phyloP scores from a whole-genome alignment of 495 filamentous ascomycete genomes.

The Neurospora pannonica region DNA sequence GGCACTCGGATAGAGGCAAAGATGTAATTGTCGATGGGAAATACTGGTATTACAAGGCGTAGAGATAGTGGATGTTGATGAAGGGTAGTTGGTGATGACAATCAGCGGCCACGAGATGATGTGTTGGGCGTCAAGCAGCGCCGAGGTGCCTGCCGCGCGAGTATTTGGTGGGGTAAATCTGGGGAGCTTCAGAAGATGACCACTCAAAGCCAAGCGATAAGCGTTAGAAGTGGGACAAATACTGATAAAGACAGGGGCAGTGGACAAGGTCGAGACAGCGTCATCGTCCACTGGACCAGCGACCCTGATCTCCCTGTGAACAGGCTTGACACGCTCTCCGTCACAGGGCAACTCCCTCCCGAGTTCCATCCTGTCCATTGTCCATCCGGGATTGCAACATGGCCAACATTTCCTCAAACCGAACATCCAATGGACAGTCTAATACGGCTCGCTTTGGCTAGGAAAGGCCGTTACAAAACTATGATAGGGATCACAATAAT shows the following conservation, averaged over 20 bases:
- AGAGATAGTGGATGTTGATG: background rate
- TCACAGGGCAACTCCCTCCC: background rate
- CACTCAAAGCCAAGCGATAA: background rate
- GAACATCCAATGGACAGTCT: too few relatives aligned
- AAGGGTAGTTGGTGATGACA: background rate
- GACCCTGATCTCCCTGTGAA: background rate
- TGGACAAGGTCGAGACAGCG: background rate
- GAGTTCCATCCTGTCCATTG: background rate
- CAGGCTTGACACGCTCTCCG: background rate
- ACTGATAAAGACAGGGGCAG: background rate
- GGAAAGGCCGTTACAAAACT: too few relatives aligned
- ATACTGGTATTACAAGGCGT: background rate
- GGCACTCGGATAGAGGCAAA: background rate
- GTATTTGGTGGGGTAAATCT: background rate
- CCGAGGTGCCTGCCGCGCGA: background rate
- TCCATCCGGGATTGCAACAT: background rate
- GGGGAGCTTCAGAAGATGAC: background rate
- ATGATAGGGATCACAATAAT: too few relatives aligned
- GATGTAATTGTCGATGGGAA: background rate
- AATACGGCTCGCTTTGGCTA: too few relatives aligned
- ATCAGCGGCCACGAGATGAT: background rate
- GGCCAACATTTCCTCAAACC: background rate
- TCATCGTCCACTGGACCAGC: background rate
- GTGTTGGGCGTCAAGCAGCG: background rate
- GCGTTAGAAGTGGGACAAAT: background rate